Evolutionary conservation across 1,284 basidiomycete genomes (phyloP).

Genomic region (Boletus sp.): DNA sequence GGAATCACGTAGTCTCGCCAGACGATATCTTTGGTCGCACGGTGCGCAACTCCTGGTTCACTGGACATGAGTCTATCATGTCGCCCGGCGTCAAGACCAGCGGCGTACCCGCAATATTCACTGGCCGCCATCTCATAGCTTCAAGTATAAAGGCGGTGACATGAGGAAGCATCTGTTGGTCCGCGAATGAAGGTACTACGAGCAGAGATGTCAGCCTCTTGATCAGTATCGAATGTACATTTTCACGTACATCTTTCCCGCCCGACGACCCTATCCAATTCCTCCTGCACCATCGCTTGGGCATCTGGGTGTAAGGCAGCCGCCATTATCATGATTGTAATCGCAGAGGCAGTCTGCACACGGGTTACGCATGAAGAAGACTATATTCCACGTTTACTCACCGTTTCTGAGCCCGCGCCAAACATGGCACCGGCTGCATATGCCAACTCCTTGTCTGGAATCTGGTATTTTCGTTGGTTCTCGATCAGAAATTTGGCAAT

Average conservation of each 20-base stretch:
- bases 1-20: constrained; percentile 10
- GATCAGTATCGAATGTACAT: not conserved
- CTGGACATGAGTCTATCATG: not conserved
- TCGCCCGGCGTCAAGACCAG: not conserved
- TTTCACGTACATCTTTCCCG: constrained; percentile 3
- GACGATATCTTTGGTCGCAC: constrained; percentile 5
- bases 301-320: constrained; percentile 4
- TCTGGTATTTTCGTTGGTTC: not conserved
- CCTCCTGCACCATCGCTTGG: constrained; percentile 5
- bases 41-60: constrained; percentile 3
- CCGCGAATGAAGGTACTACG: constrained; percentile 7
- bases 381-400: not conserved
- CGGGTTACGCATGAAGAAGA: not conserved
- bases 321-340: constrained; percentile 8
- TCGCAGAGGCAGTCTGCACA: constrained; percentile 4
- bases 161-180: constrained; percentile 1
- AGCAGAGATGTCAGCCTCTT: not conserved
- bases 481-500: constrained; percentile 5
- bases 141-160: constrained; percentile 4
- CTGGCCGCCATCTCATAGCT: constrained; percentile 3
- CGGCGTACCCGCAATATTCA: constrained; percentile 1
- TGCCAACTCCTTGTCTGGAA: constrained; percentile 1
- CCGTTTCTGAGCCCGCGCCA: constrained; percentile 8
- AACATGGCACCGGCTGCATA: constrained; percentile 8
- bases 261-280: constrained; percentile 4